A percentile compares a stretch with the other conserved stretches of the same genome.
These are phyloP conservation scores for Cicer judaicum DNA, from an alignment of 306 rosid species.

Conservation along the genomic window DNA sequence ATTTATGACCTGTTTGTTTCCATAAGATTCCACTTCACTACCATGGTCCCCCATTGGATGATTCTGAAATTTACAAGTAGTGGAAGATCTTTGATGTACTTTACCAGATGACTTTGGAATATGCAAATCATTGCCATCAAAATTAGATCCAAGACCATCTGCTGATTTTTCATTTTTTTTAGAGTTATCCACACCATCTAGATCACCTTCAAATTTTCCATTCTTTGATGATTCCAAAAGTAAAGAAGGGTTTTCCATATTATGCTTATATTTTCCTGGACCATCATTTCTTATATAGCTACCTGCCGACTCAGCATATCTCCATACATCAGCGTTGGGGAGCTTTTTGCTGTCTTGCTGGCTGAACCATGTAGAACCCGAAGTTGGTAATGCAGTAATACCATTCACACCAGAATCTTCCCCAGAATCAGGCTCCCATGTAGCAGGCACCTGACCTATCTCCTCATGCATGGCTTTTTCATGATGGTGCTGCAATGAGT, in stretches of 20 bases:
- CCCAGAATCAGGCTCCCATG: constrained; percentile 61
- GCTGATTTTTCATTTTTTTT: constrained; percentile 50
- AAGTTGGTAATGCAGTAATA: constrained; percentile 53
- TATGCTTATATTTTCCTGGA: constrained; percentile 61
- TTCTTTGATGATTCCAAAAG: constrained; percentile 71
- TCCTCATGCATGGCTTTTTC: constrained; percentile 59
- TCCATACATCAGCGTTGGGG: constrained; percentile 66
- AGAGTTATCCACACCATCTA: constrained; percentile 53
- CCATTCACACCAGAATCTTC: constrained; percentile 61
- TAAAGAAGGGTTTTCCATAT: constrained; percentile 58
- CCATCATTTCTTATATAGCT: constrained; percentile 63
- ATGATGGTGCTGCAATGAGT: constrained; percentile 48
- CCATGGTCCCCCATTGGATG: constrained; percentile 91
- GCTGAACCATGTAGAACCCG: constrained; percentile 57
- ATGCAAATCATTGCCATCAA: constrained; percentile 63
- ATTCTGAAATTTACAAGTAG: constrained; percentile 76
- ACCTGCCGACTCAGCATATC: constrained; percentile 62
- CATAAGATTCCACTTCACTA: constrained; percentile 63
- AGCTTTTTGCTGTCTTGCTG: constrained; percentile 63
- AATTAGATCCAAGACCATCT: constrained; percentile 55
- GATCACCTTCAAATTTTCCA: constrained; percentile 59
- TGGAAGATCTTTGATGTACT: constrained; percentile 60
- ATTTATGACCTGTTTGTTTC: constrained; percentile 53
- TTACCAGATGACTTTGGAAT: constrained; percentile 63
- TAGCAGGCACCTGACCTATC: constrained; percentile 57